Conservation (phyloP, 1,139 yeast species). For the Yamadazyma epiphylla region DNA sequence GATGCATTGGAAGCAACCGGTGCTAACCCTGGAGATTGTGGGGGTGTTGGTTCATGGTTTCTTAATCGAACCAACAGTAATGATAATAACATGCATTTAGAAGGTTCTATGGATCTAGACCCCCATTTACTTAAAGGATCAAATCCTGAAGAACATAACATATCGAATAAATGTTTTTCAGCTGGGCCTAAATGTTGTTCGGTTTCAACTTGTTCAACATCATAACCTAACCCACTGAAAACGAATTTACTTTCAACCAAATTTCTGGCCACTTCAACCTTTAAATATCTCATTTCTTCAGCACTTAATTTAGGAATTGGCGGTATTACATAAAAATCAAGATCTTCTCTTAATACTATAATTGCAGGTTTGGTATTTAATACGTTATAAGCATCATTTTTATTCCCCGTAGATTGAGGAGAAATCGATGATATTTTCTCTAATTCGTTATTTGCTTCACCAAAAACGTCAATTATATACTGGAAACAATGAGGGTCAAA, state of each 20-base stretch:
- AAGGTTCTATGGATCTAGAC: constrained; percentile 77
- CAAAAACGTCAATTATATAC: constrained; percentile 69
- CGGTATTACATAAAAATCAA: constrained; percentile 90
- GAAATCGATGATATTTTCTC: constrained; percentile 23
- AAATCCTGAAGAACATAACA: constrained; percentile 92
- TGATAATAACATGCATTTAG: constrained; percentile 81
- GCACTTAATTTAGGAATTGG: constrained; percentile 50
- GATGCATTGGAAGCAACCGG: constrained; percentile 46
- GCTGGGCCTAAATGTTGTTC: constrained; percentile 73
- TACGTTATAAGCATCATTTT: constrained; percentile 39
- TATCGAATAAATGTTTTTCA: constrained; percentile 89
- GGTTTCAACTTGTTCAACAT: constrained; percentile 19
- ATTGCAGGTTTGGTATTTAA: constrained; percentile 83
- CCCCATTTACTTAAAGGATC: constrained; percentile 76
- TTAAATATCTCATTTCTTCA: constrained; percentile 59
- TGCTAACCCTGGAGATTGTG: constrained; percentile 45
- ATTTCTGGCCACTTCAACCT: constrained; percentile 55
- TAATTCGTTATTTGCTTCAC: constrained; percentile 41
- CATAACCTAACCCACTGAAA: constrained; percentile 67
- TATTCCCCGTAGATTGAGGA: constrained; percentile 18
- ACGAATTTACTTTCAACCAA: constrained; percentile 57
- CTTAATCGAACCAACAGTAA: constrained; percentile 71
- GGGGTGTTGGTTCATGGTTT: constrained; percentile 31
- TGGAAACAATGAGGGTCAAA: constrained; percentile 85
- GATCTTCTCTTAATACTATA: constrained; percentile 88